Percentiles rank a stretch among this genome's conserved stretches.
Evolutionary conservation across 1,284 basidiomycete species (phyloP).

Genomic region (Ceratobasidium sp.): DNA sequence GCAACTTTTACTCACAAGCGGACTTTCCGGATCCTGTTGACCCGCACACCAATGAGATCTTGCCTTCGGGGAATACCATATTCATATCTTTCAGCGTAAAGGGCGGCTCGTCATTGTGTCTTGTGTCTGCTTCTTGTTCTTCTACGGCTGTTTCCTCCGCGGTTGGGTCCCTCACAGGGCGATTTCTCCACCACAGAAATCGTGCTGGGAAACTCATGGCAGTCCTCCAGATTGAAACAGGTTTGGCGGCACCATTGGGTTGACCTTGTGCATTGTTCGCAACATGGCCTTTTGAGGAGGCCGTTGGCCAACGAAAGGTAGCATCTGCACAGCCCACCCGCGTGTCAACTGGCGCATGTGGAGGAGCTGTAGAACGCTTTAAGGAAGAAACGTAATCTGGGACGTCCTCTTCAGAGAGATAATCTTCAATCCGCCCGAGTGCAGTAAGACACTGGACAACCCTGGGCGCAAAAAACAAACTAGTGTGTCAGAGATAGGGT

Average conservation of each 20-base stretch:
- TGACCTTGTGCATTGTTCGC: slow-evolving; percentile 3
- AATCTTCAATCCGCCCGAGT: slow-evolving; percentile 14
- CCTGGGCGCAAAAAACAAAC: background rate
- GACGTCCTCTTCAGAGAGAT: slow-evolving; percentile 25
- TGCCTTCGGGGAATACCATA: slow-evolving; percentile 33
- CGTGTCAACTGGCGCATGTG: background rate
- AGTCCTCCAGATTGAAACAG: background rate
- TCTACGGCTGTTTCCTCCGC: background rate
- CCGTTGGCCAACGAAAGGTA: slow-evolving; percentile 1
- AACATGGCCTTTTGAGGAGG: background rate
- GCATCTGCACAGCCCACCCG: background rate
- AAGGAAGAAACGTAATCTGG: slow-evolving; percentile 15
- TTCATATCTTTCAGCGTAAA: slow-evolving; percentile 34
- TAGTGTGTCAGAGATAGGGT: no score
- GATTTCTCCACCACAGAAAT: background rate
- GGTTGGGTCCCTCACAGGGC: background rate
- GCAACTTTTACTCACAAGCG: slow-evolving; percentile 24
- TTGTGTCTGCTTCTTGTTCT: background rate
- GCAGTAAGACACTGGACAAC: slow-evolving; percentile 15
- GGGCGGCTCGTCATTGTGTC: background rate
- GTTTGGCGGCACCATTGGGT: background rate
- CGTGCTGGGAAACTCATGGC: background rate
- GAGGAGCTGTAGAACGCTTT: background rate
- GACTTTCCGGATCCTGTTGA: slow-evolving; percentile 45
- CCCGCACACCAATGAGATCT: slow-evolving; percentile 34